Evolutionary conservation across 805 yeast species (phyloP), one percentile per base, ranked within the genome.

Genomic region (Dipodascopsis uninucleata): DNA sequence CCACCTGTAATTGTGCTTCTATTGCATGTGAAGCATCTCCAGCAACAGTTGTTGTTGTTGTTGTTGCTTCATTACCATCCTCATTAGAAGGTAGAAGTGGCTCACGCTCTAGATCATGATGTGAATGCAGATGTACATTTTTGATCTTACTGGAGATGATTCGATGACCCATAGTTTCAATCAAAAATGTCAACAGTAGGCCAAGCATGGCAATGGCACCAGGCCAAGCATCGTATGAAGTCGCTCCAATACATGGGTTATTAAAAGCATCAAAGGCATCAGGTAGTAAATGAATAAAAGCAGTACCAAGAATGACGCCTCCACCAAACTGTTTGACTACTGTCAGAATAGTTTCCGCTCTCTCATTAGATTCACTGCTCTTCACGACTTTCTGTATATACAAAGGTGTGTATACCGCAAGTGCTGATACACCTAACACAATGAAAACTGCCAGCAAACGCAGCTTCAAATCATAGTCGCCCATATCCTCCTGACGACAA

Each of bases 271-370:
- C 83, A 46, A 71, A 63, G 3, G 93, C 90, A 0, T 87, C 90
- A 50, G 76, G 71, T 47, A 85, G 64, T 48, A 85, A 67, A 66
- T 85, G 94, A 24, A 85, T 78, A 57, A 85, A 82, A 0, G 89
- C 85, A 1, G 94, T 85, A 10, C 90, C 85, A 9, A 85, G 73
- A 58, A 85, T 85, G 38, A 85, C 90, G 43, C 94, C 94, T 2
- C 89, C 81, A 49, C 94, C 94, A 60, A 85, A 85, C 64, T 74
- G 83, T 58, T 82, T 83, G 39, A 85, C 79, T 37, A 79, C 61
- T 60, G 81, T 43, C 21, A 58, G 37, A 17, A 61, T 22, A 21
- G 28, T 22, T 35, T 47, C 37, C 18, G 49, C 45, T 21, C 37
- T 22, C 21, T 4, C 23, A 33, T 43, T 31, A 32, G 28, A 28